Conservation (phyloP, 768 basidiomycete genomes). For the Suillus discolor region DNA sequence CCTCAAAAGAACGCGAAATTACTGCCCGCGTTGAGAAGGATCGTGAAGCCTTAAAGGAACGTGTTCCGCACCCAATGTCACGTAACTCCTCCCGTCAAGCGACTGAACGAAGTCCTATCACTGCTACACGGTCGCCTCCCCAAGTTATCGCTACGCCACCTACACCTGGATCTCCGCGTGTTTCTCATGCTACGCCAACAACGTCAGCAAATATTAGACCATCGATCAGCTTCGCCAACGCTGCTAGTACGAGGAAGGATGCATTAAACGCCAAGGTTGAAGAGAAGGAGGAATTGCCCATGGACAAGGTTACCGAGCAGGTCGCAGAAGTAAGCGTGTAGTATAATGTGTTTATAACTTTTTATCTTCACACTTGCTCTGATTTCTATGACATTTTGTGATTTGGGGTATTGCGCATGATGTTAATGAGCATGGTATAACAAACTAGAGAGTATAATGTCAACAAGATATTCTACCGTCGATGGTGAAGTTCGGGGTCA, state of each 20-base stretch:
- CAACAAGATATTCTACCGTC: constrained; percentile 18
- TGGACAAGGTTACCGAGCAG: constrained; percentile 20
- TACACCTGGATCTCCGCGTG: constrained; percentile 22
- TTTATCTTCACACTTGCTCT: constrained; percentile 18
- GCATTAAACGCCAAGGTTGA: constrained; percentile 17
- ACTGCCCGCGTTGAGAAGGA: constrained; percentile 71
- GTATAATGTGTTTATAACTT: constrained; percentile 13
- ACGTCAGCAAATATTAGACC: constrained; percentile 62
- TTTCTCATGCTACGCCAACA: constrained; percentile 32
- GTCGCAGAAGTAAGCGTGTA: constrained; percentile 20
- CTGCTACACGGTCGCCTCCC: constrained; percentile 34
- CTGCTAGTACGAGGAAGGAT: constrained; percentile 48
- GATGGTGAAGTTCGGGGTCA: constrained; percentile 53
- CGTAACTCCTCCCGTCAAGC: constrained; percentile 51
- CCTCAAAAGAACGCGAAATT: constrained; percentile 74
- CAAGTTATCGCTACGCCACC: constrained; percentile 17
- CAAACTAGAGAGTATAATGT: not conserved
- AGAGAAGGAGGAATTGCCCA: constrained; percentile 14
- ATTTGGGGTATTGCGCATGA: constrained; percentile 9
- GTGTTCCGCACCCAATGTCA: constrained; percentile 42
- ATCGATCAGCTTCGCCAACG: constrained; percentile 80
- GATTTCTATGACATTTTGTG: constrained; percentile 13
- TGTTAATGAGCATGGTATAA: not conserved
- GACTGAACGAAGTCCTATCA: constrained; percentile 44
- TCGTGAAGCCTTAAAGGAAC: constrained; percentile 44